Evolutionary conservation across 192 early-diverging fungal genomes (phyloP).

Genomic region (Martensiomyces pterosporus): DNA sequence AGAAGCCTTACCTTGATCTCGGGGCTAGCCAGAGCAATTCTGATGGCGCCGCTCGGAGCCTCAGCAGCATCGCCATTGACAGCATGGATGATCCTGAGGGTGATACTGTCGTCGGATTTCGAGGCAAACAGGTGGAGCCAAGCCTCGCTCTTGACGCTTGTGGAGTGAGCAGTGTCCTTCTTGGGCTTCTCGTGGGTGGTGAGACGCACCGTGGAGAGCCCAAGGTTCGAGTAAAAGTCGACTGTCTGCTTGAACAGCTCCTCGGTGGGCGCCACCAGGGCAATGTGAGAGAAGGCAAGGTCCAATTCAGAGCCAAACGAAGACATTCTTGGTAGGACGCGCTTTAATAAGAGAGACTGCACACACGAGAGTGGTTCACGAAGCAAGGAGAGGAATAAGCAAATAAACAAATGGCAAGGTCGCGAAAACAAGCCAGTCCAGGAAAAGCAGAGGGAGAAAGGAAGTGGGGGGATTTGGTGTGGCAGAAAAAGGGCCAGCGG

Average conservation of each 20-base stretch:
- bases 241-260: constrained; percentile 36
- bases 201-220: constrained; percentile 52
- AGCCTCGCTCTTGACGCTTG: constrained; percentile 25
- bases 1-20: constrained; percentile 31
- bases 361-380: too few relatives aligned
- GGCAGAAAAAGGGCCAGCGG: too few relatives aligned
- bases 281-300: constrained; percentile 46
- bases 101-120: constrained; percentile 26
- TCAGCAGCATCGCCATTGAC: constrained; percentile 1
- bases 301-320: constrained; percentile 4
- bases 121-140: constrained; percentile 61
- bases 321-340: too few relatives aligned
- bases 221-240: constrained; percentile 56
- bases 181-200: constrained; percentile 26
- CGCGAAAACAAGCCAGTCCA: too few relatives aligned
- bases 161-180: constrained; percentile 28
- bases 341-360: too few relatives aligned
- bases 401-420: too few relatives aligned
- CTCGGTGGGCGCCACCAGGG: constrained; percentile 23
- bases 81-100: constrained; percentile 39
- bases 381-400: too few relatives aligned
- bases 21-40: constrained; percentile 24
- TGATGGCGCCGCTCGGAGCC: constrained; percentile 12
- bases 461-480: too few relatives aligned
- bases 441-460: too few relatives aligned